Base-by-base conservation (phyloP, 2,329 filamentous ascomycete species). In the Fusarium brevicatenulatum region DNA sequence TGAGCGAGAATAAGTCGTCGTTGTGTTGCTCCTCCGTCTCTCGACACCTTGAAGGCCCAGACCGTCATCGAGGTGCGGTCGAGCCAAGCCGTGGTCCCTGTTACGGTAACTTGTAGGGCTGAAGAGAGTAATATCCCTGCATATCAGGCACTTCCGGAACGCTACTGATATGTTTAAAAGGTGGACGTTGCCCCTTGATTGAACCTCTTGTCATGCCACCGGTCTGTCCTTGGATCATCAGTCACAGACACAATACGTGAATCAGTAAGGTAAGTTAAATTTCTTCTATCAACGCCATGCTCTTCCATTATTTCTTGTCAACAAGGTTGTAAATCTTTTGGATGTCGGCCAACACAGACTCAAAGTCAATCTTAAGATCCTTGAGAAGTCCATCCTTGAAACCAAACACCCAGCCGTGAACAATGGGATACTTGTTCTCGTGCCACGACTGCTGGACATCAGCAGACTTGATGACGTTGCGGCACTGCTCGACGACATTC, bases 401-500 rank as follows among this genome's bases (percentile, higher is more conserved):
- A 70, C 88, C 89, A 84, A 93, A 93, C 49, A 93, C 91, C 91
- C 91, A 93, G 40, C 91, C 91, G 82, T 93, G 91, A 58, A 93
- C 91, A 69, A 93, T 86, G 58, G 91, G 91, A 78, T 88, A 93
- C 73, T 86, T 82, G 76, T 92, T 90, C 78, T 88, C 81, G 50
- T 86, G 86, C 77, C 89, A 93, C 23, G 85, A 89, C 83, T 94
- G 90, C 82, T 95, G 90, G n/a, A 97, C 91, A 36, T 90, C 90
- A 28, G 92, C 90, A 77, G 94, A 95, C 86, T 94, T 91, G 85
- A 92, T 91, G 72, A 97, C 86, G 76, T 92, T 92, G 80, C 92
- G 89, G 79, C 95, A 90, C 79, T 95, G 92, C 82, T 93, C 90
- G 43, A 91, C 82, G 54, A 97, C 94, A 80, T 97, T 97, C 79